Evolutionary conservation across 176 grass and related monocot genomes (phyloP).

Genomic region (Alopecurus myosuroides): DNA sequence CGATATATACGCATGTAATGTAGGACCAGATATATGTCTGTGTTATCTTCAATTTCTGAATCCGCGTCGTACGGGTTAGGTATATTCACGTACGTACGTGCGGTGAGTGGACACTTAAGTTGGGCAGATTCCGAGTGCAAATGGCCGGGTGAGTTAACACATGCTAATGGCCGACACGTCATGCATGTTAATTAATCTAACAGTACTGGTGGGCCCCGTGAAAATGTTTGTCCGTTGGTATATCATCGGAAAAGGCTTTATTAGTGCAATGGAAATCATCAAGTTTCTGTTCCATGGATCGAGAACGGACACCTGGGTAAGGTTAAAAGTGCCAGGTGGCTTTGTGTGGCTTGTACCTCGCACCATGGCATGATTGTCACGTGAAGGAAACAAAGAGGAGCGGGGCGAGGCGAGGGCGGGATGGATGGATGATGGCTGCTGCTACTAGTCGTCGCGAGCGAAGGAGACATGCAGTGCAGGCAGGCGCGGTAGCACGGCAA

Average conservation of each 20-base stretch:
- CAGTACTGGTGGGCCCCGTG: neutral
- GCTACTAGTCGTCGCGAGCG: neutral
- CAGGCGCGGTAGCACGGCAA: neutral
- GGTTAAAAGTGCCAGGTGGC: neutral
- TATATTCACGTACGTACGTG: neutral
- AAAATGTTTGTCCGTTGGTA: neutral
- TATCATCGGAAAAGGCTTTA: too few species aligned
- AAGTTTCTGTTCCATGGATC: neutral
- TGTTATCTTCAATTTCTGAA: neutral
- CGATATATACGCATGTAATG: neutral
- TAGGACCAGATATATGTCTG: neutral
- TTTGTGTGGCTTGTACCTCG: too few species aligned
- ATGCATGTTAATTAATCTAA: neutral
- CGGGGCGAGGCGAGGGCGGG: neutral
- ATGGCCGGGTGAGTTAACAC: neutral
- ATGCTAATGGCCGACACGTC: conserved; percentile 10
- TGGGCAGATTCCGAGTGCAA: neutral
- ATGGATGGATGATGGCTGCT: neutral
- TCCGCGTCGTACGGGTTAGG: too few species aligned
- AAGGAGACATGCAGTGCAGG: neutral
- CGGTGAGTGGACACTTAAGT: neutral
- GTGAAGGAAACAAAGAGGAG: neutral
- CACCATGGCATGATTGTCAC: neutral
- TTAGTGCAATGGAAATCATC: too few species aligned
- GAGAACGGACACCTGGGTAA: neutral